A percentile compares a stretch with the other conserved stretches of the same genome.
These are phyloP conservation scores for Botryotinia convoluta DNA, from an alignment of 2,329 filamentous ascomycete species.

Conservation along the genomic window DNA sequence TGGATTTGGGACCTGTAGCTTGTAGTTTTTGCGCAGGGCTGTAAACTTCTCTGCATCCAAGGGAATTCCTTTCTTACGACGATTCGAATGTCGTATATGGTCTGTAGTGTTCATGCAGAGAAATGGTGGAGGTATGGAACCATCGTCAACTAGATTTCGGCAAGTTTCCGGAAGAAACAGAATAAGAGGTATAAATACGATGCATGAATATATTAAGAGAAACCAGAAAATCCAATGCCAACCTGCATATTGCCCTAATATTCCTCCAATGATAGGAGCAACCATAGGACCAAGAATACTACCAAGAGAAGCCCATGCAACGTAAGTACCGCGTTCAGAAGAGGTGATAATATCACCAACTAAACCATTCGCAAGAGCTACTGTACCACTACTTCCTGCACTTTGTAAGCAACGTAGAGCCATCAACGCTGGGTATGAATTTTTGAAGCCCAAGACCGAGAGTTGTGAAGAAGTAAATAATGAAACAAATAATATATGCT, in stretches of 20 bases:
- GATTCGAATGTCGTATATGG: constrained; percentile 33
- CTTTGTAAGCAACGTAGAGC: not conserved
- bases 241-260: not conserved
- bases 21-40: constrained; percentile 37
- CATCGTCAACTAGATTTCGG: constrained; percentile 28
- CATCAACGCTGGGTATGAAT: not conserved
- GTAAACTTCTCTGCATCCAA: constrained; percentile 29
- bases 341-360: not conserved
- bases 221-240: not conserved
- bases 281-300: not conserved
- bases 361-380: not conserved
- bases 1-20: constrained; percentile 39
- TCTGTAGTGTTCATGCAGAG: constrained; percentile 56
- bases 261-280: not conserved
- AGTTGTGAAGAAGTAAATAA: not conserved
- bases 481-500: not conserved
- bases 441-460: not conserved
- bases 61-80: constrained; percentile 21
- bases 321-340: not conserved
- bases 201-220: not conserved
- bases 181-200: constrained; percentile 22
- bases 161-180: constrained; percentile 31
- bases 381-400: not conserved
- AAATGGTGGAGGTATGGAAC: constrained; percentile 51
- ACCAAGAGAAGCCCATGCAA: not conserved